Percentiles rank a stretch among this genome's conserved stretches.
Evolutionary conservation across 75 land plant species (phyloP).

Genomic region (Chamaecyparis obtusa): DNA sequence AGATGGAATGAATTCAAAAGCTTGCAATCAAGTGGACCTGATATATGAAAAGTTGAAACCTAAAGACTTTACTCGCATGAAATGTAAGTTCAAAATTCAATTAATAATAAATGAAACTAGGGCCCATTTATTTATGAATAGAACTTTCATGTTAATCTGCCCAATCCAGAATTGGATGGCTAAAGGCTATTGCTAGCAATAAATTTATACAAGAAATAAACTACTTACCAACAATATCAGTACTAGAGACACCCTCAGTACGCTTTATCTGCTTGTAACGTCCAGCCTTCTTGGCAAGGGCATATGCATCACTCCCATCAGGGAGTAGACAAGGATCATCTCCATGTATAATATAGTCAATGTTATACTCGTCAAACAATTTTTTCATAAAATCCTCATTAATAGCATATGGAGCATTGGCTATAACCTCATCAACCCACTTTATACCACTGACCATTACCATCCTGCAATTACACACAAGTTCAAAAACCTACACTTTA

Average conservation of each 20-base stretch:
- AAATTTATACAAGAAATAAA: background rate
- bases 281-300: slow-evolving; percentile 92
- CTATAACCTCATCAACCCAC: slow-evolving; percentile 96
- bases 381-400: slow-evolving; percentile 84
- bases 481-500: background rate
- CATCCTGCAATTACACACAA: slow-evolving; percentile 48
- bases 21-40: background rate
- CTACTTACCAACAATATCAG: slow-evolving; percentile 91
- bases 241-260: slow-evolving; percentile 96
- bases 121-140: background rate
- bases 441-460: slow-evolving; percentile 89
- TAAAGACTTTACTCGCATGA: background rate
- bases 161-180: background rate
- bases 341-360: slow-evolving; percentile 95
- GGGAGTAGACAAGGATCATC: slow-evolving; percentile 97
- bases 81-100: background rate
- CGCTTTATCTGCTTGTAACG: slow-evolving; percentile 96
- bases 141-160: background rate
- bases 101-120: too few relatives aligned
- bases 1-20: background rate
- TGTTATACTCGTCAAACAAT: slow-evolving; percentile 78
- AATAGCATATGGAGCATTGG: slow-evolving; percentile 88
- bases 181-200: background rate
- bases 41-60: background rate
- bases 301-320: slow-evolving; percentile 96